Conservation (phyloP, 257 asterid species). For the Lavandula angustifolia region DNA sequence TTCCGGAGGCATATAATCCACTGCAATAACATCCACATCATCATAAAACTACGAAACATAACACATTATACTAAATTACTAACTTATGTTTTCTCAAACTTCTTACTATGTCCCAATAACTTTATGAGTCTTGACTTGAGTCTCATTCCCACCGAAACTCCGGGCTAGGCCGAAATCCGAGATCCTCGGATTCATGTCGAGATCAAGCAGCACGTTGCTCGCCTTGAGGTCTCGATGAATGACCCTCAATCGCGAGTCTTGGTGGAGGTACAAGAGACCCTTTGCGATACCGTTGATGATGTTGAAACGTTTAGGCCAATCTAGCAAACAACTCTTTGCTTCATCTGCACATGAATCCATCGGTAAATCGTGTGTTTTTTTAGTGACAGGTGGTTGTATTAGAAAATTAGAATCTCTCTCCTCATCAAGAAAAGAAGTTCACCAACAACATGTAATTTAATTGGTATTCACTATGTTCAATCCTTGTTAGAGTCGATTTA, state of each 20-base stretch:
- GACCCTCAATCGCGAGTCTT: not conserved
- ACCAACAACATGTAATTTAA: too few species aligned
- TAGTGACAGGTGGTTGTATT: too few species aligned
- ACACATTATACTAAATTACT: too few species aligned
- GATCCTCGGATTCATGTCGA: constrained; percentile 7
- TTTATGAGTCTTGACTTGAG: not conserved
- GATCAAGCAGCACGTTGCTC: not conserved
- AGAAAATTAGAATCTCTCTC: too few species aligned
- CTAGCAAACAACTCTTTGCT: not conserved
- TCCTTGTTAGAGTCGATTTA: too few species aligned
- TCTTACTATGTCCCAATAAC: not conserved
- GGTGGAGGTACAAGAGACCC: not conserved
- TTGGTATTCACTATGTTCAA: too few species aligned
- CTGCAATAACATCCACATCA: not conserved
- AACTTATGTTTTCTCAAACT: too few species aligned
- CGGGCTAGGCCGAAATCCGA: constrained; percentile 10
- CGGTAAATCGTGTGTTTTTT: too few species aligned
- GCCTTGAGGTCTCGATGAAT: constrained; percentile 1
- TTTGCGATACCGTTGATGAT: constrained; percentile 8
- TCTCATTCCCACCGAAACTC: not conserved
- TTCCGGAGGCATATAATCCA: constrained; percentile 11
- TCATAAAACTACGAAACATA: too few species aligned
- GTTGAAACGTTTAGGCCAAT: constrained; percentile 15
- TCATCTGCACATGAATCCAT: not conserved
- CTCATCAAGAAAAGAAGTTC: too few species aligned